phyloP scores from a whole-genome alignment of 768 basidiomycete species.

The Boletellus ananas region DNA sequence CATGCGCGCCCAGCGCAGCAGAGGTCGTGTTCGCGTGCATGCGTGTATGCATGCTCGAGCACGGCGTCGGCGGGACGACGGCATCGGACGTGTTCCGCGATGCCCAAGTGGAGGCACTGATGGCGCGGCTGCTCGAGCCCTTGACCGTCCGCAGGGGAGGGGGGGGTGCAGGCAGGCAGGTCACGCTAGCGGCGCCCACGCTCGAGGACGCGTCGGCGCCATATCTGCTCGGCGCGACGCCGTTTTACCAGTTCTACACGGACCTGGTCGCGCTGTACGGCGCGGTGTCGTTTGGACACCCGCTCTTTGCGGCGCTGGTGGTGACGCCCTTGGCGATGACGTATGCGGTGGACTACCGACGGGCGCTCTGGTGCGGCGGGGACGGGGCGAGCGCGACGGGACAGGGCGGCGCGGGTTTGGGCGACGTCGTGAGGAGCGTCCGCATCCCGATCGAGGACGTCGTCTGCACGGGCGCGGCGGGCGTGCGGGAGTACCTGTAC shows the following conservation, averaged over 20 bases:
- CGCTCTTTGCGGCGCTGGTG: conserved; percentile 68
- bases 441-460: conserved; percentile 48
- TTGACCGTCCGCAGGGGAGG: conserved; percentile 37
- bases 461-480: conserved; percentile 31
- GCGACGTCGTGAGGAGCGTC: conserved; percentile 49
- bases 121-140: conserved; percentile 57
- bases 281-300: conserved; percentile 82
- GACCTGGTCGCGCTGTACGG: conserved; percentile 91
- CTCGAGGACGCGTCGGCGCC: conserved; percentile 54
- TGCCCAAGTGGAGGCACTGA: conserved; percentile 49
- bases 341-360: conserved; percentile 81
- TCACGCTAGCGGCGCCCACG: conserved; percentile 11
- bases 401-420: background rate
- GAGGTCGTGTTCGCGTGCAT: conserved; percentile 71
- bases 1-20: conserved; percentile 26
- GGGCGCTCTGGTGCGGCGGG: conserved; percentile 79
- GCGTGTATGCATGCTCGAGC: conserved; percentile 96
- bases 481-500: conserved; percentile 62
- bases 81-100: conserved; percentile 80
- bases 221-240: conserved; percentile 56
- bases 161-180: no score
- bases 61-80: conserved; percentile 39
- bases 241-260: conserved; percentile 93
- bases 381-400: conserved; percentile 39
- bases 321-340: conserved; percentile 72